phyloP scores from a whole-genome alignment of 2,329 filamentous ascomycete genomes.

The Echinosphaeria canescens region DNA sequence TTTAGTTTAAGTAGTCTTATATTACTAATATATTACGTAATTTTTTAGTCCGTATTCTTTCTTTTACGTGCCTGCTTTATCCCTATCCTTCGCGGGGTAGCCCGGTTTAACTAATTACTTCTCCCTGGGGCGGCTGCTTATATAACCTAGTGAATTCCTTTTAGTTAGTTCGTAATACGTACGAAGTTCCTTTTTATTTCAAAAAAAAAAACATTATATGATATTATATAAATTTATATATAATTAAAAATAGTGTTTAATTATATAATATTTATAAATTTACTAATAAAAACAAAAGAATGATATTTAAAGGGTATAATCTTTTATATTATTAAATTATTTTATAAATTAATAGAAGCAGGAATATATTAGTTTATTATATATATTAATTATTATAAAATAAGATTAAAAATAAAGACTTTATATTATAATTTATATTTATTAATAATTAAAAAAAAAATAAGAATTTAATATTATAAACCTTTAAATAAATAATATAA shows the following conservation, averaged over 20 bases:
- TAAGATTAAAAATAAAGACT: background rate
- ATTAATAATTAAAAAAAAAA: background rate
- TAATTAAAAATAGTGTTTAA: too few relatives aligned
- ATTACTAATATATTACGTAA: too few relatives aligned
- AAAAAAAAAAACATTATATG: too few relatives aligned
- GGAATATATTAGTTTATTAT: background rate
- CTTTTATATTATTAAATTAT: background rate
- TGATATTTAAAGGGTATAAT: background rate
- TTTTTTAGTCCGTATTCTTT: too few relatives aligned
- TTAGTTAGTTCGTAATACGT: too few relatives aligned
- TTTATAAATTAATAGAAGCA: background rate
- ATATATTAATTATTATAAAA: background rate
- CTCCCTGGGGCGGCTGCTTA: too few relatives aligned
- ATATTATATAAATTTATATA: background rate
- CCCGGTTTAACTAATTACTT: too few relatives aligned
- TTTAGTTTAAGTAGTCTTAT: too few relatives aligned
- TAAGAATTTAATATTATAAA: background rate
- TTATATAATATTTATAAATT: background rate
- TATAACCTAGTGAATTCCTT: too few relatives aligned
- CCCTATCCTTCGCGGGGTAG: too few relatives aligned
- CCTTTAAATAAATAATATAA: background rate
- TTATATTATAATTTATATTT: background rate
- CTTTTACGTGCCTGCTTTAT: too few relatives aligned
- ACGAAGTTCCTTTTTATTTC: too few relatives aligned
- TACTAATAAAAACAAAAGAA: background rate